Conservation (phyloP, 345 rosid species). For the Rhizophora apiculata region DNA sequence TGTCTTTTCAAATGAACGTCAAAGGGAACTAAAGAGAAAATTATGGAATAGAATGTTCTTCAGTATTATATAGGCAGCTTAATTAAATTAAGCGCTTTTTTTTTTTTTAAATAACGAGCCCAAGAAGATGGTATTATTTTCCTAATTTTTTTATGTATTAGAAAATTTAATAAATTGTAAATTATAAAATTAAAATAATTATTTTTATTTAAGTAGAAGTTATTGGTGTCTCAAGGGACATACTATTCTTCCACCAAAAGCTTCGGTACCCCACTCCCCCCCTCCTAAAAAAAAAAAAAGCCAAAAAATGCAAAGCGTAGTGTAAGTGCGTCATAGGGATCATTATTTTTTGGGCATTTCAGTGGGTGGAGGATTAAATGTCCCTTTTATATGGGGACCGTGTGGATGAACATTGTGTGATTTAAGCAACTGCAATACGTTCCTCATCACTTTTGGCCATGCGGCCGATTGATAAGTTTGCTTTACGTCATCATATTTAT, state of each 20-base stretch:
- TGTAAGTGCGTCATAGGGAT: conserved; percentile 20
- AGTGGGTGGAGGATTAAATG: conserved; percentile 39
- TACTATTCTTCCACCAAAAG: conserved; percentile 12
- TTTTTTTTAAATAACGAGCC: no score
- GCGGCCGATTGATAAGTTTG: conserved; percentile 18
- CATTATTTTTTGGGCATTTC: conserved; percentile 31
- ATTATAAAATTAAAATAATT: no score
- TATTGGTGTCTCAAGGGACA: not conserved
- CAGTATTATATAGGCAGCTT: no score
- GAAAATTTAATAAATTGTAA: no score
- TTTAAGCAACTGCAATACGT: conserved; percentile 5
- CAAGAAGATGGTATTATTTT: no score
- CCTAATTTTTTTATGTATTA: no score
- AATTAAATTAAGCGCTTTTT: no score
- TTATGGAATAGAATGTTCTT: no score
- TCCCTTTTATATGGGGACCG: conserved; percentile 40
- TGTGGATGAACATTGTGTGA: conserved; percentile 38
- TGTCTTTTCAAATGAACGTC: no score
- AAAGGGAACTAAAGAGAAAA: no score
- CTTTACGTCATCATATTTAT: conserved; percentile 2
- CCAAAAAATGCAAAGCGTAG: not conserved
- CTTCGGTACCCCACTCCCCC: not conserved
- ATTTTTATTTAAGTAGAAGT: no score
- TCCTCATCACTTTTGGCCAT: conserved; percentile 15
- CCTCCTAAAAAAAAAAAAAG: no score